Evolutionary conservation across 169 alveolate genomes (phyloP).

Genomic region (Cryptosporidium ubiquitum): DNA sequence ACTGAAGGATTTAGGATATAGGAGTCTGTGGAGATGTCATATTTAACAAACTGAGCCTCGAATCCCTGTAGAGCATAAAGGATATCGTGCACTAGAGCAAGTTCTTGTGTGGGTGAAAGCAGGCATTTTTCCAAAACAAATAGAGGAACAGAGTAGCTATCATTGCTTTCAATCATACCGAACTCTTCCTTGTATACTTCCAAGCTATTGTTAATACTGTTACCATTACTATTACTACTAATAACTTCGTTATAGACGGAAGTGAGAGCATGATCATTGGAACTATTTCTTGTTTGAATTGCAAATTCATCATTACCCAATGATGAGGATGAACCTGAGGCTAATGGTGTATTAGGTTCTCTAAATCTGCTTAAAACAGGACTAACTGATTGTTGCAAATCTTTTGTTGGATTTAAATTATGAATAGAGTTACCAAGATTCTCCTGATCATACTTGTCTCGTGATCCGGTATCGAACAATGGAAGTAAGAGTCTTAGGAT

Average conservation of each 20-base stretch:
- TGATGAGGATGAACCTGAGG: not conserved
- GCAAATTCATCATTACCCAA: not conserved
- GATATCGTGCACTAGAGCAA: conserved; percentile 66
- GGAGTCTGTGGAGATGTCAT: conserved; percentile 32
- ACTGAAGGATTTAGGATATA: conserved; percentile 43
- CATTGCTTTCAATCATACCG: not conserved
- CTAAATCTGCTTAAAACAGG: conserved; percentile 17
- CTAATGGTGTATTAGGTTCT: not conserved
- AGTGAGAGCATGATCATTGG: not conserved
- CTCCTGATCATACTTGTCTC: not conserved
- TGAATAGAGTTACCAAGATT: not conserved
- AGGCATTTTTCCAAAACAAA: conserved; percentile 48
- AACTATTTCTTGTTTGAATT: not conserved
- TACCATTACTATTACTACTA: not conserved
- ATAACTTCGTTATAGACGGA: not conserved
- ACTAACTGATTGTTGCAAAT: not conserved
- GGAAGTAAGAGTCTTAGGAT: conserved; percentile 28
- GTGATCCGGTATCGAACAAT: conserved; percentile 25
- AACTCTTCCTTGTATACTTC: not conserved
- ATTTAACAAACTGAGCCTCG: conserved; percentile 48
- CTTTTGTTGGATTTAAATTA: not conserved
- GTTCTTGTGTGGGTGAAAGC: conserved; percentile 55
- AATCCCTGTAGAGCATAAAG: conserved; percentile 65
- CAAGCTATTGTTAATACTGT: not conserved
- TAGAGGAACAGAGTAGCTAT: conserved; percentile 17